These are phyloP conservation scores for Pichia terricola DNA, from an alignment of 1,139 yeast species.

Conservation along the genomic window DNA sequence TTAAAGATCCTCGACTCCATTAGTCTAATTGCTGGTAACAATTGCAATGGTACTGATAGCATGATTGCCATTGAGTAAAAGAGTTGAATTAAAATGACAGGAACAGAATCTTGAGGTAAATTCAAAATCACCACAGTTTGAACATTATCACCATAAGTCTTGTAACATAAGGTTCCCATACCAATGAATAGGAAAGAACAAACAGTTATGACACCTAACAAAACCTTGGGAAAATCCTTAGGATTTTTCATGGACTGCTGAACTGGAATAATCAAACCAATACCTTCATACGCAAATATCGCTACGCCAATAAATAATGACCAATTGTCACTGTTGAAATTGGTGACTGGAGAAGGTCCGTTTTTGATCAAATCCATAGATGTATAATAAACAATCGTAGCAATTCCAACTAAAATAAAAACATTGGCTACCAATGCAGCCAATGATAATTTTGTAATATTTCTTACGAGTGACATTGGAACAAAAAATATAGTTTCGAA, in stretches of 20 bases:
- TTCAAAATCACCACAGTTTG: slow-evolving; percentile 62
- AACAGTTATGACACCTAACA: slow-evolving; percentile 46
- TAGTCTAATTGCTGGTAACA: slow-evolving; percentile 68
- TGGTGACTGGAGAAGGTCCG: slow-evolving; percentile 38
- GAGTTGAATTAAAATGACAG: slow-evolving; percentile 59
- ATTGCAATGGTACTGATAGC: slow-evolving; percentile 64
- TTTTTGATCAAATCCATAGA: slow-evolving; percentile 34
- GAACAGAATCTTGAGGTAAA: slow-evolving; percentile 51
- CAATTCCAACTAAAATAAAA: slow-evolving; percentile 54
- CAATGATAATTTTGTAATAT: slow-evolving; percentile 59
- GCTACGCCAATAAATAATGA: slow-evolving; percentile 74
- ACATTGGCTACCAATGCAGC: slow-evolving; percentile 60
- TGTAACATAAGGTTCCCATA: slow-evolving; percentile 59
- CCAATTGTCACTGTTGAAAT: slow-evolving; percentile 55
- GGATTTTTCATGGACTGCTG: slow-evolving; percentile 71
- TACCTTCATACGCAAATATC: slow-evolving; percentile 74
- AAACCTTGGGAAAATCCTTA: slow-evolving; percentile 57
- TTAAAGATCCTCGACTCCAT: slow-evolving; percentile 55
- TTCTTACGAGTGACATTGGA: slow-evolving; percentile 63
- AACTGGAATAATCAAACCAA: slow-evolving; percentile 68
- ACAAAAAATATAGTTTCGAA: slow-evolving; percentile 50
- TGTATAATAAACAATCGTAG: slow-evolving; percentile 53
- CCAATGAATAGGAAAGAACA: slow-evolving; percentile 53
- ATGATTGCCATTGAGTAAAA: slow-evolving; percentile 67
- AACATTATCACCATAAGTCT: slow-evolving; percentile 59